Evolutionary conservation across 2,329 filamentous ascomycete species (phyloP), one percentile per base, ranked within the genome.

Genomic region (Fusarium concolor): DNA sequence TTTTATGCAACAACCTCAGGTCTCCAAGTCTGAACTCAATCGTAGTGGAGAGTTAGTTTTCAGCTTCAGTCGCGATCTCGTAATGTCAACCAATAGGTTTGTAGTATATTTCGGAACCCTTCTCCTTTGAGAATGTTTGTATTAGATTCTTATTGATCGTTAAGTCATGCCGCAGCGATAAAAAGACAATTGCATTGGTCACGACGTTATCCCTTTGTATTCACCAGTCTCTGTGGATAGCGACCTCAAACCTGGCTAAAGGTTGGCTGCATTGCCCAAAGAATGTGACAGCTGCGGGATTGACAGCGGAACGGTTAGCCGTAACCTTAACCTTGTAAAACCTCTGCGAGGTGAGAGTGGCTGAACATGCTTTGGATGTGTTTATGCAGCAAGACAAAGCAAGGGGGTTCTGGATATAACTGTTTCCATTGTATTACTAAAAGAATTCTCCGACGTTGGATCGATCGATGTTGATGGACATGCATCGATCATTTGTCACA

Each of bases 271-370:
- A 18, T 17, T 6, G 18, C 4, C 5, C 6, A 15, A 26, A 38
- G 59, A 31, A 41, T 41, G 39, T 44, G 43, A 64, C n/a, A 10
- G 33, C 10, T 42, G 12, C 9, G 12, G 7, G 10, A 22, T 45
- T 44, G 38, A 38, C 44, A 45, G 28, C 33, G 15, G 41, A 45
- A 63, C 51, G 39, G 51, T 6, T 58, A 45, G 39, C 20, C 9
- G 17, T 37, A 50, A 24, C 22, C 24, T 47, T 31, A 50, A 35
- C 14, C 6, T 8, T 38, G 17, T 15, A 58, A 50, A 64, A 9
- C 6, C 0, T 41, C 44, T 28, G 51, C 2, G 18, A 3, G 15
- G 8, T 14, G n/a, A 26, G 28, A 17, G 7, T 17, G 5, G 17
- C 17, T 35, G 29, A 14, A 14, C 12, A 11, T 31, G 29, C 29